phyloP scores from a whole-genome alignment of 2,329 filamentous ascomycete genomes.

The Annulohypoxylon truncatum region DNA sequence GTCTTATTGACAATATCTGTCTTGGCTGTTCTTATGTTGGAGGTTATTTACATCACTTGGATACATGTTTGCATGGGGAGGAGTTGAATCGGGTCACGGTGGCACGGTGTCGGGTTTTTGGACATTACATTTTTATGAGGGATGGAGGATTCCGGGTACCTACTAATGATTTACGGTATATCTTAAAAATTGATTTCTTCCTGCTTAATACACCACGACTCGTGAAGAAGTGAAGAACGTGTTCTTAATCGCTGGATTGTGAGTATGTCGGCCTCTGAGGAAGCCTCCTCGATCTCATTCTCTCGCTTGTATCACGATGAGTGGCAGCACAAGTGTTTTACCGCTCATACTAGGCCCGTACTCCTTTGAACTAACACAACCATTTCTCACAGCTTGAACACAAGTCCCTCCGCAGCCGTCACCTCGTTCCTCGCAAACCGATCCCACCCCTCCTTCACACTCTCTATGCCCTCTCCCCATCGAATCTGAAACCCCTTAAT shows the following conservation, averaged over 20 bases:
- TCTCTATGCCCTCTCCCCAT: constrained; percentile 49
- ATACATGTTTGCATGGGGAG: constrained; percentile 28
- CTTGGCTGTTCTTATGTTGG: neutral
- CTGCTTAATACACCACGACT: neutral
- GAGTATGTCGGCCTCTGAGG: constrained; percentile 46
- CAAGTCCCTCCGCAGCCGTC: constrained; percentile 45
- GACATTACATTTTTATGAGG: constrained; percentile 10
- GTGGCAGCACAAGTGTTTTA: neutral
- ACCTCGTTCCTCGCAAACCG: constrained; percentile 42
- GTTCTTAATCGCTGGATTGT: constrained; percentile 39
- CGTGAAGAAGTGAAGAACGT: neutral
- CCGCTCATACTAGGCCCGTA: neutral
- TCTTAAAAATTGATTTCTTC: neutral
- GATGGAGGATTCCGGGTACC: neutral
- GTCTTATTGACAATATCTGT: neutral
- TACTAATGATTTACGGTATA: constrained; percentile 21
- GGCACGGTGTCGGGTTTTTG: constrained; percentile 26
- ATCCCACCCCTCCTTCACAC: constrained; percentile 46
- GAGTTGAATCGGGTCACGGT: constrained; percentile 22
- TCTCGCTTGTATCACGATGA: constrained; percentile 13
- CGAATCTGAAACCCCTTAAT: constrained; percentile 40
- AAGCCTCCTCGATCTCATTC: constrained; percentile 46
- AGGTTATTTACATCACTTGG: neutral
- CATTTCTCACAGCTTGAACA: constrained; percentile 42
- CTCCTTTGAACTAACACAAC: too few relatives aligned